Evolutionary conservation across 371 early-diverging fungal species (phyloP).

Genomic region (Rhizomucor pusillus): DNA sequence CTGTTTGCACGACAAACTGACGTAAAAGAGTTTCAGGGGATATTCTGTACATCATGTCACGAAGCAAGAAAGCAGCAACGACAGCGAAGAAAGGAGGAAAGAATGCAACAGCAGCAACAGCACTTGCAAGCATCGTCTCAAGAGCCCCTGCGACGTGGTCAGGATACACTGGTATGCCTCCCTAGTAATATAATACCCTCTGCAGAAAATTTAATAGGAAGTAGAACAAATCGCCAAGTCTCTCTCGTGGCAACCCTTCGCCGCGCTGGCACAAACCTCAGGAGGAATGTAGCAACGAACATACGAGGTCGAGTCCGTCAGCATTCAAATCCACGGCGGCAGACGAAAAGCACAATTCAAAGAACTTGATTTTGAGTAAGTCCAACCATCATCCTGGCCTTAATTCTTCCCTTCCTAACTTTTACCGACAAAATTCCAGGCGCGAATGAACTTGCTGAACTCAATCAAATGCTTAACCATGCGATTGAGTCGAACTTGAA

Average conservation of each 20-base stretch:
- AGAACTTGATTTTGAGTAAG: slow-evolving; percentile 10
- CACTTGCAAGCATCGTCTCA: not conserved
- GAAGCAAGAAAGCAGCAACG: slow-evolving; percentile 34
- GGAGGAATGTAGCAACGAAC: too few species aligned
- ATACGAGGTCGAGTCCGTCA: too few species aligned
- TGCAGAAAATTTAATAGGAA: too few species aligned
- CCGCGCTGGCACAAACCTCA: too few species aligned
- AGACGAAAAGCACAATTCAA: slow-evolving; percentile 5
- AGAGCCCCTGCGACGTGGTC: slow-evolving; percentile 7
- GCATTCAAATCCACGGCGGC: not conserved
- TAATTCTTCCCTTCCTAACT: not conserved
- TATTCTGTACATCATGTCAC: slow-evolving; percentile 47
- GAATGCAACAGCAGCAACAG: slow-evolving; percentile 18
- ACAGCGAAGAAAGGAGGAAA: slow-evolving; percentile 31
- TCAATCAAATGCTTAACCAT: slow-evolving; percentile 25
- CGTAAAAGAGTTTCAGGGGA: slow-evolving; percentile 24
- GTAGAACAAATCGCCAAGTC: too few species aligned
- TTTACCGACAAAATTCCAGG: slow-evolving; percentile 3
- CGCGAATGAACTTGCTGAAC: slow-evolving; percentile 15
- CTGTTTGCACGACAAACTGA: not conserved
- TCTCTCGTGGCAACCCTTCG: too few species aligned
- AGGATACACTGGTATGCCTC: too few species aligned
- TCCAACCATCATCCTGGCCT: not conserved
- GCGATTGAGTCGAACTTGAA: slow-evolving; percentile 1
- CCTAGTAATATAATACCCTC: too few species aligned